Conservation (phyloP, 2,329 filamentous ascomycete genomes). For the Ceratocystiopsis sp. region DNA sequence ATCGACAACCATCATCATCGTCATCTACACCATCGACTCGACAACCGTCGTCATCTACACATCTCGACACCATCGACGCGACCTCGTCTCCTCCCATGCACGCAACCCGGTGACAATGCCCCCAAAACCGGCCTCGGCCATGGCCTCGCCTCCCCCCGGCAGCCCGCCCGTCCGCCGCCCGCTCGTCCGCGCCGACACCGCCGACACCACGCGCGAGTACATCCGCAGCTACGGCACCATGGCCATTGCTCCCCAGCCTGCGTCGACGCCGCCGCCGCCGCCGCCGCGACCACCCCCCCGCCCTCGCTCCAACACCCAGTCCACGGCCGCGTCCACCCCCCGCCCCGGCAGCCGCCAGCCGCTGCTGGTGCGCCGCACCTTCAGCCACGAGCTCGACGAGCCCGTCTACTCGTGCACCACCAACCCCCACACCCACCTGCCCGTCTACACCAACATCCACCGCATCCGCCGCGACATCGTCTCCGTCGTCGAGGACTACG, state of each 20-base stretch:
- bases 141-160: no score
- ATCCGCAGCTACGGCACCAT: not conserved
- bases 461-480: constrained; percentile 47
- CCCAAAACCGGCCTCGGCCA: no score
- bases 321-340: not conserved
- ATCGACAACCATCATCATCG: no score
- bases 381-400: constrained; percentile 21
- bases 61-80: no score
- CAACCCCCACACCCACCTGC: constrained; percentile 44
- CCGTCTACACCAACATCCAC: constrained; percentile 66
- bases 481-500: constrained; percentile 43
- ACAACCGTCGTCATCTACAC: no score
- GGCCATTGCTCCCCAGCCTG: not conserved
- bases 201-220: no score
- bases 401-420: constrained; percentile 35
- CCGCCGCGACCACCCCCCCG: not conserved
- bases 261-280: not conserved
- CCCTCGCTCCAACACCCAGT: not conserved
- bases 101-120: no score
- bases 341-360: constrained; percentile 6
- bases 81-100: no score
- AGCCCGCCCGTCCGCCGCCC: no score
- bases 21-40: no score
- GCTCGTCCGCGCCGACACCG: no score
- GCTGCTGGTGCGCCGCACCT: constrained; percentile 16